Percentiles rank a stretch among this genome's conserved stretches.
phyloP scores from a whole-genome alignment of 495 filamentous ascomycete species.

The Podospora anserina region DNA sequence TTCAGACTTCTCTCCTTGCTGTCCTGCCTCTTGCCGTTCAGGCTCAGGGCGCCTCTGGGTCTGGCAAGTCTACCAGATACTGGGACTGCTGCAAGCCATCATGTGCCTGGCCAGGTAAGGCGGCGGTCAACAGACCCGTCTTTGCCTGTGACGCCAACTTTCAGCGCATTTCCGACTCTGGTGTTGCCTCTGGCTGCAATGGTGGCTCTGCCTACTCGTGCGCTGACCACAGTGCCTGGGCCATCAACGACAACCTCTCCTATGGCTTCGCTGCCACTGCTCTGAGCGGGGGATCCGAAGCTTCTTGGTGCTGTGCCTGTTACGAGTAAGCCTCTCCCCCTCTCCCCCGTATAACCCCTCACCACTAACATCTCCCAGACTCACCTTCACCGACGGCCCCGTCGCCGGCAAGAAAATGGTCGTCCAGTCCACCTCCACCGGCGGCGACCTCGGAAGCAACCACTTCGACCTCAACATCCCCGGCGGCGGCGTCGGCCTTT shows the following conservation, averaged over 20 bases:
- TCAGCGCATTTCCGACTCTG: slow-evolving; percentile 36
- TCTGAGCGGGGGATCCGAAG: slow-evolving; percentile 43
- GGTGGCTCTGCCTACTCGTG: slow-evolving; percentile 53
- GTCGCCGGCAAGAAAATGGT: slow-evolving; percentile 56
- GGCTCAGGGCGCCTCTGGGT: slow-evolving; percentile 26
- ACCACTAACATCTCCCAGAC: slow-evolving; percentile 19
- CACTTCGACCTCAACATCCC: slow-evolving; percentile 60
- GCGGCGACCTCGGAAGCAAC: slow-evolving; percentile 52
- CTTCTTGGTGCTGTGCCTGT: slow-evolving; percentile 55
- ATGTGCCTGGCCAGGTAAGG: slow-evolving; percentile 56
- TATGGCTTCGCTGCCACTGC: slow-evolving; percentile 57
- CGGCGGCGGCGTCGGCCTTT: slow-evolving; percentile 56
- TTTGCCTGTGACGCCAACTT: slow-evolving; percentile 51
- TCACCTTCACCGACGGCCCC: slow-evolving; percentile 39
- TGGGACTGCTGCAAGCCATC: slow-evolving; percentile 64
- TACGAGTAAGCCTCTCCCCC: slow-evolving; percentile 48
- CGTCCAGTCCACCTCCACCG: slow-evolving; percentile 62
- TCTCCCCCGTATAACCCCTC: not conserved
- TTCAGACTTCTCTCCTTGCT: slow-evolving; percentile 25
- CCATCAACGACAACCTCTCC: slow-evolving; percentile 46
- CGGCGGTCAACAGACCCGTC: slow-evolving; percentile 47
- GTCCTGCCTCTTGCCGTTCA: slow-evolving; percentile 24
- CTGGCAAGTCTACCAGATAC: slow-evolving; percentile 32
- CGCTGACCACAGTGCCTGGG: slow-evolving; percentile 53
- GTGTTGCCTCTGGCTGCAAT: slow-evolving; percentile 36